Percentiles rank a stretch among this genome's conserved stretches.
Evolutionary conservation across 495 filamentous ascomycete species (phyloP).

Genomic region (Hypoxylon rickii): DNA sequence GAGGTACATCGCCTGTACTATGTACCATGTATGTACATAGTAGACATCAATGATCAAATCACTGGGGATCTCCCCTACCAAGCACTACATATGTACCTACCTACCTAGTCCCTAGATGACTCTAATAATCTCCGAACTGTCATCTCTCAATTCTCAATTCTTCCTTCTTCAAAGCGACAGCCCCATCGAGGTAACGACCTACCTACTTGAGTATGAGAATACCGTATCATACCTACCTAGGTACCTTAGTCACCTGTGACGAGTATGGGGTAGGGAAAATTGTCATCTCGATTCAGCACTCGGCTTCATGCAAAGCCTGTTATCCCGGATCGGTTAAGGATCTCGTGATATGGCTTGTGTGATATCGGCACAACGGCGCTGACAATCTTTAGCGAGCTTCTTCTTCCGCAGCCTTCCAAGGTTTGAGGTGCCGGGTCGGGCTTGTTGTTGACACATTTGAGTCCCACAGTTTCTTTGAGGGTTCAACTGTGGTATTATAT

Average conservation of each 20-base stretch:
- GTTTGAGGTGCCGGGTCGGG: no score
- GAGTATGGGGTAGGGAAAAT: constrained; percentile 9
- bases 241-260: neutral
- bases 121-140: no score
- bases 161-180: no score
- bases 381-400: neutral
- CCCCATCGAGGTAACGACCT: no score
- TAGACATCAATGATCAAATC: no score
- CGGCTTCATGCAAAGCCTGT: constrained; percentile 15
- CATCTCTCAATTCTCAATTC: no score
- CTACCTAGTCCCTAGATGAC: neutral
- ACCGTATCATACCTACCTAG: neutral
- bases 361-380: constrained; percentile 16
- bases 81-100: no score
- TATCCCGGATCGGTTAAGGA: constrained; percentile 5
- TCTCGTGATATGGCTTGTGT: constrained; percentile 9
- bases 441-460: neutral
- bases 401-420: neutral
- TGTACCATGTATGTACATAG: no score
- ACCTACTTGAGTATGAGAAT: no score
- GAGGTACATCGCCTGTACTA: no score
- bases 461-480: constrained; percentile 8
- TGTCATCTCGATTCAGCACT: constrained; percentile 9
- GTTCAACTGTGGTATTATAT: no score
- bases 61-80: no score